phyloP scores from a whole-genome alignment of 73 alveolate genomes.

The Symbiodinium pilosum region DNA sequence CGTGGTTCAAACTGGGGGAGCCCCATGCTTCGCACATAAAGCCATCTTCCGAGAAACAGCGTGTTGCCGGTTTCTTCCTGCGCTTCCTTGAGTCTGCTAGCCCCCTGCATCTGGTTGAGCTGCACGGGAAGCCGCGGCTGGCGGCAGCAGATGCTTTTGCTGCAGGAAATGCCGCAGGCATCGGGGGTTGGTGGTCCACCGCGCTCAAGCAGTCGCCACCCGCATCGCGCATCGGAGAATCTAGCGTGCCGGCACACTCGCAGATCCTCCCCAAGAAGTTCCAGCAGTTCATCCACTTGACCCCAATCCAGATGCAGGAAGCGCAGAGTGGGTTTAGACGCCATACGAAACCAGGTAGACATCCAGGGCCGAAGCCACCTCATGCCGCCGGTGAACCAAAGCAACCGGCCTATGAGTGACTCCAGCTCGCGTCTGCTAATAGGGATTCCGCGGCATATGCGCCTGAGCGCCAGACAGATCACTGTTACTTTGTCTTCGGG shows the following conservation, averaged over 20 bases:
- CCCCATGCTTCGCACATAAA: background rate
- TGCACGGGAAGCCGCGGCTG: background rate
- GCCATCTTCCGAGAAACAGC: background rate
- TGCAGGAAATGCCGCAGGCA: background rate
- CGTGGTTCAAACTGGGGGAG: background rate
- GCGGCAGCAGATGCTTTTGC: slow-evolving; percentile 18
- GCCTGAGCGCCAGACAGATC: background rate
- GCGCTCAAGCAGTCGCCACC: background rate
- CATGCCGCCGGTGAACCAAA: background rate
- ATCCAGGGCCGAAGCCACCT: background rate
- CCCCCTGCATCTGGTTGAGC: background rate
- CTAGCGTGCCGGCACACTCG: background rate
- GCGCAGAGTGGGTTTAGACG: background rate
- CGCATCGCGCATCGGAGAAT: background rate
- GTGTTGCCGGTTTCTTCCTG: background rate
- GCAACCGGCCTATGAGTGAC: background rate
- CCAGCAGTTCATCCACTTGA: background rate
- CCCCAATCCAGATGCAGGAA: background rate
- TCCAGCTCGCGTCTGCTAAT: background rate
- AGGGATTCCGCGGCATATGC: background rate
- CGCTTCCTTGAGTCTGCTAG: background rate
- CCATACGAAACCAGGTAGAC: slow-evolving; percentile 1
- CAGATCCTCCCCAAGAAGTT: background rate
- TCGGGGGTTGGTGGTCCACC: background rate
- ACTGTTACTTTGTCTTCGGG: background rate